These are phyloP conservation scores for Syzygium malaccense DNA, from an alignment of 441 rosid genomes.

Conservation along the genomic window DNA sequence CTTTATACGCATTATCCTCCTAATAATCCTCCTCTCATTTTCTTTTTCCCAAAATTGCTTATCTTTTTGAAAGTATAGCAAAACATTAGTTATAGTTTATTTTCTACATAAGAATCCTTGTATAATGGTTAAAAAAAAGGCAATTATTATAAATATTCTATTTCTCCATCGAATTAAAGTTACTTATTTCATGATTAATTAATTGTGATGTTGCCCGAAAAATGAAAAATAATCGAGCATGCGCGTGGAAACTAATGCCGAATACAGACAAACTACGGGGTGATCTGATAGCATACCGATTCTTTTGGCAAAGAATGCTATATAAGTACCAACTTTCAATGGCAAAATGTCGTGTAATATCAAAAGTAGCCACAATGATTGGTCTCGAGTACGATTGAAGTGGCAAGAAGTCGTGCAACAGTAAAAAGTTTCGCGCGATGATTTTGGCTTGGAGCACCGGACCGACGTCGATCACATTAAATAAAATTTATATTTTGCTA, in stretches of 20 bases:
- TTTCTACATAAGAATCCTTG: background rate
- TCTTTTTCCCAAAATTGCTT: background rate
- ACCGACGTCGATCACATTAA: accelerated
- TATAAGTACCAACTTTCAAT: background rate
- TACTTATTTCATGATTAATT: background rate
- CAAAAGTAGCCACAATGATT: background rate
- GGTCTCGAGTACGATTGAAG: background rate
- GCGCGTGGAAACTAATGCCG: background rate
- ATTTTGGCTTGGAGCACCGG: background rate
- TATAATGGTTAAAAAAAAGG: background rate
- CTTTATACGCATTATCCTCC: background rate
- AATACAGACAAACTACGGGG: background rate
- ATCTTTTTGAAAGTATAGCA: background rate
- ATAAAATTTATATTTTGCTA: background rate
- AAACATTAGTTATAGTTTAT: background rate
- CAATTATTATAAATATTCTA: background rate
- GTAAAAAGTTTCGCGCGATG: background rate
- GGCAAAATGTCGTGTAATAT: background rate
- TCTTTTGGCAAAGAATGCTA: background rate
- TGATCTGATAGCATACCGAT: background rate
- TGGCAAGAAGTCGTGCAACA: background rate
- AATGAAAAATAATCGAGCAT: background rate
- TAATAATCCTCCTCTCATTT: background rate
- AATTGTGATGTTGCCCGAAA: background rate
- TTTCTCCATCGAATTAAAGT: background rate